Base-by-base conservation (phyloP, 2,329 filamentous ascomycete species). In the Dothidotthia symphoricarpi region DNA sequence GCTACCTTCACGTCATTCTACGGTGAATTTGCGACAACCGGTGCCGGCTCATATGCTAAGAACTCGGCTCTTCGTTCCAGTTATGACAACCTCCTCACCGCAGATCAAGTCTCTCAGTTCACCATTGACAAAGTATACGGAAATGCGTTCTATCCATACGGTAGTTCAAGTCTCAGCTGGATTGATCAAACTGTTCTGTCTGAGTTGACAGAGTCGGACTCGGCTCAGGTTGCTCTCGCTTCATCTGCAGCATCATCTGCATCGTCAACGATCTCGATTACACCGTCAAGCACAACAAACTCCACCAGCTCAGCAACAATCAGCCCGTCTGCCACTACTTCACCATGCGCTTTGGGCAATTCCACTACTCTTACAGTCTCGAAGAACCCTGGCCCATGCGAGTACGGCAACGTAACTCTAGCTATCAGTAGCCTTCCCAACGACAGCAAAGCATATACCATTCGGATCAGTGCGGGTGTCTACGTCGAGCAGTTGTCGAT, bases 381-480 rank as follows among this genome's bases (percentile, higher is more conserved):
- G 48, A 53, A 49, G 25, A 39, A 16, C 6, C 49, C 68, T 3
- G 55, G 53, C 3, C 17, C 36, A 8, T 64, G 64, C 11, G 63
- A 73, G 24, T 75, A 69, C 39, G 49, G 56, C 14, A 70, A 65
- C 4, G 63, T 75, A 2, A 63, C 67, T 3, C 66, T 70, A 11
- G 73, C 73, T 6, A 61, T 75, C 14, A 64, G 62, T 10, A 70
- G 71, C 8, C 55, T 75, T 8, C 69, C 70, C 9, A 67, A 62
- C 31, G 67, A 72, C 32, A 59, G 63, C 25, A 57, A 67, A 22
- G 50, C 63, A 9, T 68, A 71, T 40, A 66, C 63, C 6, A 70
- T 73, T 31, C 59, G 61, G 33, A 64, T 73, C 42, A 57, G 61
- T 28, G 51, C 63, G n/a, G 70, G 70, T 17, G 64, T 63, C 4